phyloP scores from a whole-genome alignment of 2,329 filamentous ascomycete genomes.

The Trichoderma asperellum region DNA sequence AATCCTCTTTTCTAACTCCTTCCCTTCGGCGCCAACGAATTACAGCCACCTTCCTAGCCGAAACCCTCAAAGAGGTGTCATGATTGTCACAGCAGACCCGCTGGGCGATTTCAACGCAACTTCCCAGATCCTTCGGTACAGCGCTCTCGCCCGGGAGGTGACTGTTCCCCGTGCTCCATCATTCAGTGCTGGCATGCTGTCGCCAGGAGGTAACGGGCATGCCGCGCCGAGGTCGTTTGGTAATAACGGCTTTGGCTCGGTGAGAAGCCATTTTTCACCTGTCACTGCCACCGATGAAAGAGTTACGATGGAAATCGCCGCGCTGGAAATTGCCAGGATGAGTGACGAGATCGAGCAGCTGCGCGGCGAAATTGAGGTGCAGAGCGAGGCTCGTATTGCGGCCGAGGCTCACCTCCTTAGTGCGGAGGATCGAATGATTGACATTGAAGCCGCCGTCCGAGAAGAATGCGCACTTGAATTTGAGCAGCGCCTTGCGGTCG shows the following conservation, averaged over 20 bases:
- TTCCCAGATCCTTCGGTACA: slow-evolving; percentile 93
- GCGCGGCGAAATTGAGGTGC: slow-evolving; percentile 68
- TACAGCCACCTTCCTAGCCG: slow-evolving; percentile 51
- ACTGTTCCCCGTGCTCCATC: slow-evolving; percentile 88
- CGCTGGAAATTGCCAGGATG: slow-evolving; percentile 79
- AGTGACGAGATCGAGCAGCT: slow-evolving; percentile 73
- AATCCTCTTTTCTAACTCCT: slow-evolving; percentile 86
- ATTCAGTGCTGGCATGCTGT: slow-evolving; percentile 71
- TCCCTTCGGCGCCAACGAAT: slow-evolving; percentile 60
- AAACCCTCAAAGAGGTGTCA: slow-evolving; percentile 83
- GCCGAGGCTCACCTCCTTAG: slow-evolving; percentile 74
- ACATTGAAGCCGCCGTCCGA: slow-evolving; percentile 80
- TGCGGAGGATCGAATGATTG: slow-evolving; percentile 66
- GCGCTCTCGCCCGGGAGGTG: slow-evolving; percentile 87
- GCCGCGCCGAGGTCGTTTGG: slow-evolving; percentile 45
- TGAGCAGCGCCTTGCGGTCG: slow-evolving; percentile 73
- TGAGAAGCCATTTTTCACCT: slow-evolving; percentile 47
- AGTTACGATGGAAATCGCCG: slow-evolving; percentile 80
- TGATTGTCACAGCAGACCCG: slow-evolving; percentile 96
- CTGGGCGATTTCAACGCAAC: slow-evolving; percentile 95
- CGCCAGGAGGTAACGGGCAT: slow-evolving; percentile 43
- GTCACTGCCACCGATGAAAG: slow-evolving; percentile 53
- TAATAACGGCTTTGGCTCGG: slow-evolving; percentile 42
- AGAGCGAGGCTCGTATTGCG: slow-evolving; percentile 70
- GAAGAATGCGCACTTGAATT: slow-evolving; percentile 90